Base-by-base conservation (phyloP, 306 rosid genomes). In the Acacia melanoxylon region DNA sequence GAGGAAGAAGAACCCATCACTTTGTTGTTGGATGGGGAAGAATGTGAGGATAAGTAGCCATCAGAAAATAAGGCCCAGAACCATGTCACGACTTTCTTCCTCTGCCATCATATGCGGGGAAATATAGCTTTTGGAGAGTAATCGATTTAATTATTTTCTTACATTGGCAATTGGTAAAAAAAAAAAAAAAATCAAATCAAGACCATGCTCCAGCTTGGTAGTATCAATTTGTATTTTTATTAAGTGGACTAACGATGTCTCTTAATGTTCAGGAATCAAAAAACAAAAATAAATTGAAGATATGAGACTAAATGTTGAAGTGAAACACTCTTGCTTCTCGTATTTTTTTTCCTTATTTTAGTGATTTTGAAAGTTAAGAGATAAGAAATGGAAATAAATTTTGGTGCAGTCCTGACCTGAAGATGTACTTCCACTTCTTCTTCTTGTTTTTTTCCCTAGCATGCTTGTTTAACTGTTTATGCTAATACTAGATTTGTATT, bases 1-100 rank as follows among this genome's bases (percentile, higher is more conserved):
- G 78, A 91, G 79, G 77, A 70, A 15, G 87, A 83, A 75, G 83
- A 74, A 56, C 72, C 84, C 68, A 78, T 83, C 9, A 49, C 85
- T 59, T 89, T 70, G 65, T 77, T 83, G 86, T 68, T 80, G 67
- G 92, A 86, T 16, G 85, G 66, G 20, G 74, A 51, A 22, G 78
- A 78, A 73, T 76, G 86, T 83, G 80, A 45, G 11, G 81, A 83
- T 14, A 76, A 77, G 67, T 74, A 54, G 62, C 74, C 81, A 4
- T 69, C 72, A 74, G 86, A 68, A 87, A 86, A 83, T 68, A 79
- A 51, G n/a, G 72, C 80, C 72, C 45, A 74, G 78, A 68, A 66
- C 61, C 51, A 51, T 87, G 72, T 82, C 65, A 63, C 35, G 76
- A 87, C 63, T 46, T 54, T 82, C 41, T 79, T 70, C 24, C 51